A percentile compares a stretch with the other conserved stretches of the same genome.
These are phyloP conservation scores for Royoungia palumana DNA, from an alignment of 768 basidiomycete species.

Conservation along the genomic window DNA sequence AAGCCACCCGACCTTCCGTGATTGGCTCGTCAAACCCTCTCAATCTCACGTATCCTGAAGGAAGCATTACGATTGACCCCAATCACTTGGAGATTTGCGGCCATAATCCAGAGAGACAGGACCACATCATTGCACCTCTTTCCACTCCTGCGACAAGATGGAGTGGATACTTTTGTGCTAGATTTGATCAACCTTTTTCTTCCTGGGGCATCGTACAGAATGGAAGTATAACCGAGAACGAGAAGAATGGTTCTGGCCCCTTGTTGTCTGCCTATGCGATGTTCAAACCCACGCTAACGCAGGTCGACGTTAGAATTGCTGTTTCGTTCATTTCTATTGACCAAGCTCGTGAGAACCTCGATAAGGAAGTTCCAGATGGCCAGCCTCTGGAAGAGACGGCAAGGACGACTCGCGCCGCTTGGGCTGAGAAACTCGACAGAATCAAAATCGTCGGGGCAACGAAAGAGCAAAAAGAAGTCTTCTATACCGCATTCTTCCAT, in stretches of 20 bases:
- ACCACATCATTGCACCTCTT: constrained; percentile 61
- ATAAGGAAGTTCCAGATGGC: constrained; percentile 46
- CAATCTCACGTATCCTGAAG: constrained; percentile 53
- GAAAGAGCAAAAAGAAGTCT: constrained; percentile 43
- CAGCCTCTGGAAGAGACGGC: constrained; percentile 52
- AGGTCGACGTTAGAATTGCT: constrained; percentile 57
- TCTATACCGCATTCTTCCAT: constrained; percentile 65
- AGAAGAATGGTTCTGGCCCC: constrained; percentile 37
- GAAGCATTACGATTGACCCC: constrained; percentile 46
- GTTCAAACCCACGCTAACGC: constrained; percentile 34
- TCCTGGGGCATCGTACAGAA: constrained; percentile 51
- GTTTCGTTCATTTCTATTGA: constrained; percentile 74
- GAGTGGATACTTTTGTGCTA: constrained; percentile 53
- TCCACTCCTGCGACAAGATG: constrained; percentile 39
- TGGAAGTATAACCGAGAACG: constrained; percentile 32
- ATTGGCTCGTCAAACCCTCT: constrained; percentile 48
- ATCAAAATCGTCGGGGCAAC: constrained; percentile 50
- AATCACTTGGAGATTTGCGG: constrained; percentile 52
- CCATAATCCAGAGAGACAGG: constrained; percentile 65
- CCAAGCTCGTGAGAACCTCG: constrained; percentile 55
- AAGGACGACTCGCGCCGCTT: constrained; percentile 43
- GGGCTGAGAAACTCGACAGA: constrained; percentile 56
- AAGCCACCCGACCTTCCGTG: constrained; percentile 62
- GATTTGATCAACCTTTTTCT: constrained; percentile 47
- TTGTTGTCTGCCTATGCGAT: constrained; percentile 50